These are phyloP conservation scores for Hygrocybe coccinea DNA, from an alignment of 768 basidiomycete genomes.

Conservation along the genomic window DNA sequence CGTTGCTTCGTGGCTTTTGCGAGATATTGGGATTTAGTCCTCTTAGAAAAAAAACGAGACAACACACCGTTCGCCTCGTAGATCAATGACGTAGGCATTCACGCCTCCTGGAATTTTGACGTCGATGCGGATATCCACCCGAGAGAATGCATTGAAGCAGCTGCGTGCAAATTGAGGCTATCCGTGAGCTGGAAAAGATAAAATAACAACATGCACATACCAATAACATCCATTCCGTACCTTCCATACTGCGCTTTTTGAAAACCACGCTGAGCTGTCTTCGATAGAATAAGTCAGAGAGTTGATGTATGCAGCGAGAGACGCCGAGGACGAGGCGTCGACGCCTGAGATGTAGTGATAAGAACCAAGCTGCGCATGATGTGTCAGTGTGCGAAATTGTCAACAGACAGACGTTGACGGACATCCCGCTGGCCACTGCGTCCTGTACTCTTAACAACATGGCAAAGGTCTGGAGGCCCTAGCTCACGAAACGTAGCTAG, in stretches of 20 bases:
- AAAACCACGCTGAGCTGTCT: slow-evolving; percentile 88
- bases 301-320: slow-evolving; percentile 96
- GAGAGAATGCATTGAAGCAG: slow-evolving; percentile 97
- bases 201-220: slow-evolving; percentile 35
- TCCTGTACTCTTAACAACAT: slow-evolving; percentile 90
- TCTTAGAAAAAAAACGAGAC: background rate
- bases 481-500: slow-evolving; percentile 93
- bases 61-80: slow-evolving; percentile 87
- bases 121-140: slow-evolving; percentile 94
- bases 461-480: slow-evolving; percentile 94
- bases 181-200: background rate
- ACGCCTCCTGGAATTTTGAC: slow-evolving; percentile 99
- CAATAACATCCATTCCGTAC: slow-evolving; percentile 92
- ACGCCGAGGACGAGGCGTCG: slow-evolving; percentile 96
- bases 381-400: slow-evolving; percentile 4
- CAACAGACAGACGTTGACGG: slow-evolving; percentile 7
- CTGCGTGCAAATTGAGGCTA: slow-evolving; percentile 33
- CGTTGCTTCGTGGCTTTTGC: slow-evolving; percentile 76
- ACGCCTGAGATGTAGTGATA: slow-evolving; percentile 99
- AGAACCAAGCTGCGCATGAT: slow-evolving; percentile 66
- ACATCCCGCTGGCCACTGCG: slow-evolving; percentile 84
- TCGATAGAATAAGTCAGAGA: slow-evolving; percentile 95
- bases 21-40: background rate
- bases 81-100: slow-evolving; percentile 86
- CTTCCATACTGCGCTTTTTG: slow-evolving; percentile 80